Percentiles rank a stretch among this genome's conserved stretches.
Evolutionary conservation across 495 filamentous ascomycete genomes (phyloP).

Genomic region (Aspergillus heteromorphus): DNA sequence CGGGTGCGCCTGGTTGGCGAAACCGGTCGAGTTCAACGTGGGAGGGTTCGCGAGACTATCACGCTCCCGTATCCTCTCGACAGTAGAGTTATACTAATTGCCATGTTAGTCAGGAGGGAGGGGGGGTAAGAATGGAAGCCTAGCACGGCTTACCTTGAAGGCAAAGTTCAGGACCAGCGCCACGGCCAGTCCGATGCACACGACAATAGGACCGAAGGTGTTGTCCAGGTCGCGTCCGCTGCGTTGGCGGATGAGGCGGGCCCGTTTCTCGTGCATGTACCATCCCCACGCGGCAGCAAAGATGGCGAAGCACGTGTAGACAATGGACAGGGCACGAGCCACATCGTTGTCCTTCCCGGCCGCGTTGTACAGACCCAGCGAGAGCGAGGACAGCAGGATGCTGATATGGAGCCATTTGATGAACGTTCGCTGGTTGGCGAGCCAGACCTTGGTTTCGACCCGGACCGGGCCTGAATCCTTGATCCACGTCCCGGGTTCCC

Average conservation of each 20-base stretch:
- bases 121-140: background rate
- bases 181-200: constrained; percentile 71
- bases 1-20: constrained; percentile 7
- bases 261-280: constrained; percentile 68
- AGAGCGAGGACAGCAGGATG: constrained; percentile 75
- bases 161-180: constrained; percentile 84
- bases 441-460: constrained; percentile 96
- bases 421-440: constrained; percentile 95
- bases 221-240: constrained; percentile 94
- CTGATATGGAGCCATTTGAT: constrained; percentile 96
- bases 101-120: constrained; percentile 12
- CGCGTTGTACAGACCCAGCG: constrained; percentile 81
- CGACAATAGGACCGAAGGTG: constrained; percentile 71
- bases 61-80: constrained; percentile 19
- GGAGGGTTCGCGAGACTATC: constrained; percentile 10
- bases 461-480: constrained; percentile 87
- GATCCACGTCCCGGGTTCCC: constrained; percentile 74
- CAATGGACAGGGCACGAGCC: constrained; percentile 68
- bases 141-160: constrained; percentile 54
- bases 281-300: constrained; percentile 87
- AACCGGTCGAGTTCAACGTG: constrained; percentile 12
- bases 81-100: constrained; percentile 29
- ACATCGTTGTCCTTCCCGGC: constrained; percentile 65
- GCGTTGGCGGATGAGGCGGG: constrained; percentile 70
- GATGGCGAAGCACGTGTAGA: constrained; percentile 75